Base-by-base conservation (phyloP, 1,139 yeast species). In the Petasospora rhodanensis region DNA sequence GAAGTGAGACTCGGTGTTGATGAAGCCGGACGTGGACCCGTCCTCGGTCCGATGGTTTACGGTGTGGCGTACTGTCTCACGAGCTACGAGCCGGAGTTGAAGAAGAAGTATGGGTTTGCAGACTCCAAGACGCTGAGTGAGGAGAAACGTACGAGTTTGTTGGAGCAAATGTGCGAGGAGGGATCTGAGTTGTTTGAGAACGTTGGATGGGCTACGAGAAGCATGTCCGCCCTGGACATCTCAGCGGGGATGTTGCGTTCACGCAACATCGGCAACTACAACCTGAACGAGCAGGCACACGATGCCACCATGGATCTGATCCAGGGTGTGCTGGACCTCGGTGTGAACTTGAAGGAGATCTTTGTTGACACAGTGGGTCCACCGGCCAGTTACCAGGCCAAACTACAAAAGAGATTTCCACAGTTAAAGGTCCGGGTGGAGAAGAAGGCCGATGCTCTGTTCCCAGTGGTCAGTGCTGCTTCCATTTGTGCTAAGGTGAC, bases 1-100 rank as follows among this genome's bases (percentile, higher is more conserved):
- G 56, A 56, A 13, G 43, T 44, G 7, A 42, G 86, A 2, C 59
- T 91, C 11, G 98, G 98, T 4, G 95, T 91, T 2, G 98, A 91
- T 56, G 99, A 91, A 56, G 98, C 99, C 0, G 98, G 99, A 0
- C 70, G 99, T 45, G 99, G 99, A 0, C 98, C 99, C 0, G 96
- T 93, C 0, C 54, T 91, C 33, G 94, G 98, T 0, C 95, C 97
- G 1, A 93, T 91, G 98, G 98, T 93, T 1, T 91, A 91, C 51
- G 95, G 95, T 2, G 66, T 86, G 3, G 78, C 94, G 4, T 91
- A 86, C 54, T 79, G 95, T 46, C 61, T 78, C 13, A 67, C 68
- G 31, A 54, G 61, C 2, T 85, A 75, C 51, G 79, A 74, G 35
- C 43, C 54, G 0, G 53, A 57, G 6, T 58, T 79, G 35, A 74